These are phyloP conservation scores for Spizellomyces sp. DNA, from an alignment of 192 early-diverging fungal species.

Conservation along the genomic window DNA sequence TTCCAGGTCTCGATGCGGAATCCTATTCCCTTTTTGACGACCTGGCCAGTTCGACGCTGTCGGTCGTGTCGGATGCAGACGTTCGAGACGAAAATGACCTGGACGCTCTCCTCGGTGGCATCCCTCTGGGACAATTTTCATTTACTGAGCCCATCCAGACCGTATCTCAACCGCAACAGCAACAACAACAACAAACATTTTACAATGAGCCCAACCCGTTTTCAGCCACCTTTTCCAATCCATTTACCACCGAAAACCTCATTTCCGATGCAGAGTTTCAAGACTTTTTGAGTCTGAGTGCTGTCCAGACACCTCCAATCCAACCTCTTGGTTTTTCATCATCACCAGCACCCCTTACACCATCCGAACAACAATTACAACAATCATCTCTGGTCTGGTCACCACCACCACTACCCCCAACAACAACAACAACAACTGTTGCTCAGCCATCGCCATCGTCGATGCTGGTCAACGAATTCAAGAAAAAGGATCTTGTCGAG, in stretches of 20 bases:
- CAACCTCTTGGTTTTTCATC: not conserved
- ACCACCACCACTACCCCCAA: slow-evolving; percentile 19
- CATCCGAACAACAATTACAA: not conserved
- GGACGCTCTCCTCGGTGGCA: slow-evolving; percentile 16
- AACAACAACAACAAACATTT: not conserved
- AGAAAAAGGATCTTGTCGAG: slow-evolving; percentile 25
- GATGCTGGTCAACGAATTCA: not conserved
- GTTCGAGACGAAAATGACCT: not conserved
- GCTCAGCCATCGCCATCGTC: not conserved
- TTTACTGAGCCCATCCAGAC: not conserved
- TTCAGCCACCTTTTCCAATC: slow-evolving; percentile 25
- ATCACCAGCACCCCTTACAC: not conserved
- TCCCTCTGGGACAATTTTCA: slow-evolving; percentile 24
- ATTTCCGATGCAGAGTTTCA: slow-evolving; percentile 24
- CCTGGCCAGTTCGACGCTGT: slow-evolving; percentile 17
- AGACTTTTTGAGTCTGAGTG: slow-evolving; percentile 23
- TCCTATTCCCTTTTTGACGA: slow-evolving; percentile 32
- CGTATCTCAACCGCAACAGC: not conserved
- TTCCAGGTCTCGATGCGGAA: slow-evolving; percentile 18
- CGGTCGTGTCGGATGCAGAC: slow-evolving; percentile 4
- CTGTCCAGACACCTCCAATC: not conserved
- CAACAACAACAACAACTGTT: slow-evolving; percentile 6
- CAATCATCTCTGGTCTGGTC: not conserved
- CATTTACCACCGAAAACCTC: slow-evolving; percentile 23
- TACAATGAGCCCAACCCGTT: slow-evolving; percentile 15